Conservation (phyloP, 2,329 filamentous ascomycete species). For the Cyclaneusma minus region DNA sequence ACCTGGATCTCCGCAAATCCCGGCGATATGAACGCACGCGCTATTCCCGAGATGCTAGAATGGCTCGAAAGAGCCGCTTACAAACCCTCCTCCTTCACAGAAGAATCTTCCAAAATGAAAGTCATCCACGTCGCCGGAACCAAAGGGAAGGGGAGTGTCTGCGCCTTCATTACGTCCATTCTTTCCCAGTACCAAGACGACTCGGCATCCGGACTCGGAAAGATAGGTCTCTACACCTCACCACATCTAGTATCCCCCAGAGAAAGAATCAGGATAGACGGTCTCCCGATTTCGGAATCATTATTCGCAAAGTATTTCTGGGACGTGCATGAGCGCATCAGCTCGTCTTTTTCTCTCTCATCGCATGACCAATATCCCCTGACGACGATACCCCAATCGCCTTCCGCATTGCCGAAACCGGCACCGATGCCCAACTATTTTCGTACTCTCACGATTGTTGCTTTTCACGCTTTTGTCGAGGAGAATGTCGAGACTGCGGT, state of each 20-base stretch:
- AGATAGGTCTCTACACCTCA: conserved; percentile 68
- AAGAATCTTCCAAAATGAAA: too few relatives aligned
- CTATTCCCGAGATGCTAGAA: conserved; percentile 19
- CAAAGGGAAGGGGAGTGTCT: conserved; percentile 86
- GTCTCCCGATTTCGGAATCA: conserved; percentile 49
- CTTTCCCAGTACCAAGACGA: conserved; percentile 48
- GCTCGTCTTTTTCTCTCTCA: conserved; percentile 11
- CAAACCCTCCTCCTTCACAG: too few relatives aligned
- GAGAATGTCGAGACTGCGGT: conserved; percentile 68
- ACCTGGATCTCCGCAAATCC: too few relatives aligned
- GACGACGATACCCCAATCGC: conserved; percentile 6
- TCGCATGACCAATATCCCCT: conserved; percentile 24
- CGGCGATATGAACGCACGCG: conserved; percentile 11
- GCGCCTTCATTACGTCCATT: conserved; percentile 69
- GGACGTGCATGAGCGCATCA: conserved; percentile 62
- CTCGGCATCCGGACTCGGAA: conserved; percentile 3
- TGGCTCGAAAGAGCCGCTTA: conserved; percentile 7
- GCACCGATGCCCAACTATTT: conserved; percentile 78
- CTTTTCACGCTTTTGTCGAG: conserved; percentile 65
- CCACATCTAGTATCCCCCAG: conserved; percentile 73
- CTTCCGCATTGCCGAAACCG: conserved; percentile 29
- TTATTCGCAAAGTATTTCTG: conserved; percentile 68
- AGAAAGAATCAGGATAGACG: conserved; percentile 73
- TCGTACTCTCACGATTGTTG: conserved; percentile 77
- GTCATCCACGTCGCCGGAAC: conserved; percentile 79